These are phyloP conservation scores for Penicillium fimorum DNA, from an alignment of 495 filamentous ascomycete species.

Conservation along the genomic window DNA sequence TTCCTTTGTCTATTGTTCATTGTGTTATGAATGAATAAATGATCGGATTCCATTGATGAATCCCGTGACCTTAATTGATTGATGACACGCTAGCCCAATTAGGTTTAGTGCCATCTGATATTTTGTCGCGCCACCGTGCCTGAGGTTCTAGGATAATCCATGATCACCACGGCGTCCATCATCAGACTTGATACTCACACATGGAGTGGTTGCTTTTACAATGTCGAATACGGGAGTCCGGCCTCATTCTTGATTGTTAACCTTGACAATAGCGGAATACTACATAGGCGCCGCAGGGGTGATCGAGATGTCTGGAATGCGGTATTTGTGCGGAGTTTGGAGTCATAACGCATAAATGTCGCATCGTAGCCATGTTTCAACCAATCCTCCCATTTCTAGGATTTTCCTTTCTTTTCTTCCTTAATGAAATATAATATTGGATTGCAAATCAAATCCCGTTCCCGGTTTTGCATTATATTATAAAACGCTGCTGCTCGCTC, in stretches of 20 bases:
- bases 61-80: not conserved
- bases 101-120: not conserved
- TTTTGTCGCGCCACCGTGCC: constrained; percentile 1
- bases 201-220: constrained; percentile 10
- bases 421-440: constrained; percentile 7
- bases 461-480: constrained; percentile 5
- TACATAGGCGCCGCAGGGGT: constrained; percentile 12
- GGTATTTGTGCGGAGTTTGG: constrained; percentile 45
- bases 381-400: constrained; percentile 13
- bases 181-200: constrained; percentile 7
- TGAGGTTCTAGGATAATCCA: constrained; percentile 6
- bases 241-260: not conserved
- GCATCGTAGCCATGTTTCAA: constrained; percentile 24
- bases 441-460: constrained; percentile 7
- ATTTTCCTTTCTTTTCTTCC: constrained; percentile 22
- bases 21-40: not conserved
- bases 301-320: constrained; percentile 31
- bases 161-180: constrained; percentile 1
- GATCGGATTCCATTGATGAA: not conserved
- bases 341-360: constrained; percentile 40
- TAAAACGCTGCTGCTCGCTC: constrained; percentile 10
- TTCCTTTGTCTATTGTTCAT: not conserved
- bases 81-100: constrained; percentile 3
- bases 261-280: not conserved
- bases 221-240: not conserved